Percentiles rank a stretch among this genome's conserved stretches.
Conservation (phyloP, 1,284 basidiomycete genomes). For the Tetrapyrgos nigripes region DNA sequence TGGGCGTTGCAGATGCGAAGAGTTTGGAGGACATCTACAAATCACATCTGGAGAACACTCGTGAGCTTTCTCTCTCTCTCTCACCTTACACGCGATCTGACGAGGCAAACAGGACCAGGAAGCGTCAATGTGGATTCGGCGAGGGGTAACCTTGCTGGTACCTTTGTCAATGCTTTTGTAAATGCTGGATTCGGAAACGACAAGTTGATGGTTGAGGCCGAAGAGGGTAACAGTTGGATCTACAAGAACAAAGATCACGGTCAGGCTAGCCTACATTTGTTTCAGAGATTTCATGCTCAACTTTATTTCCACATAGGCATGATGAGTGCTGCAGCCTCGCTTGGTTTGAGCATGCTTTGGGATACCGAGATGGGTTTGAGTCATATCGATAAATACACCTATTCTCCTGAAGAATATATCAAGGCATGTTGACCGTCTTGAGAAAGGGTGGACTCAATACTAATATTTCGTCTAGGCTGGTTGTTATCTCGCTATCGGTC, state of each 20-base stretch:
- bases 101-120: constrained; percentile 59
- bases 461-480: constrained; percentile 67
- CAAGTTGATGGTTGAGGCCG: constrained; percentile 96
- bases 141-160: constrained; percentile 92
- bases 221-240: constrained; percentile 97
- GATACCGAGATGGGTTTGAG: constrained; percentile 95
- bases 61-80: constrained; percentile 48
- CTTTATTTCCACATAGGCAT: constrained; percentile 65
- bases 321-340: constrained; percentile 95
- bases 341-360: constrained; percentile 95
- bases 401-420: constrained; percentile 95
- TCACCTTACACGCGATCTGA: not conserved
- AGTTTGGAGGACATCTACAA: constrained; percentile 98
- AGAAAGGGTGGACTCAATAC: not conserved
- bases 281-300: not conserved
- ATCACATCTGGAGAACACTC: constrained; percentile 90
- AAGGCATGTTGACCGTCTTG: constrained; percentile 57
- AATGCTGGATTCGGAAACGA: constrained; percentile 99
- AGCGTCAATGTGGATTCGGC: constrained; percentile 90
- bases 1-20: constrained; percentile 91
- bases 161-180: constrained; percentile 99
- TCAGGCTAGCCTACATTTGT: constrained; percentile 35
- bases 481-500: constrained; percentile 93
- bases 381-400: constrained; percentile 98
- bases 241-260: constrained; percentile 99